Conservation (phyloP, 2,329 filamentous ascomycete species). For the Fusarium nodosum region DNA sequence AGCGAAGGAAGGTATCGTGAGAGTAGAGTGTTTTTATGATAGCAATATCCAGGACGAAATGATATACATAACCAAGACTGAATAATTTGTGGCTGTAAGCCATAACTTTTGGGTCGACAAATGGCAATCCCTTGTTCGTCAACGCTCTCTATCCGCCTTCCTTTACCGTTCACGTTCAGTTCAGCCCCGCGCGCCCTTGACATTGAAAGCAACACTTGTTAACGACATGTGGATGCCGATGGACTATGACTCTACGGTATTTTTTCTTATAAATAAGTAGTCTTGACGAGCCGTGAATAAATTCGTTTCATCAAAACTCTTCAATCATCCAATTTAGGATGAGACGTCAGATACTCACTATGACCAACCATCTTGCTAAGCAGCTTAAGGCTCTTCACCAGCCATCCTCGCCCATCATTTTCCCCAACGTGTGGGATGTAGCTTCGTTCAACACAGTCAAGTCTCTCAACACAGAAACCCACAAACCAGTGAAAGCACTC, state of each 20-base stretch:
- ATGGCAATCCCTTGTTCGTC: not conserved
- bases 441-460: conserved; percentile 62
- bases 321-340: not conserved
- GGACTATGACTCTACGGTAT: not conserved
- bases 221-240: conserved; percentile 6
- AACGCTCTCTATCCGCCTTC: not conserved
- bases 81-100: not conserved
- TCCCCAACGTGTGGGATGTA: conserved; percentile 69
- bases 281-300: not conserved
- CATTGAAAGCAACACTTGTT: conserved; percentile 25
- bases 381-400: conserved; percentile 61
- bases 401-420: conserved; percentile 64
- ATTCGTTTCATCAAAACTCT: not conserved
- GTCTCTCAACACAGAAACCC: conserved; percentile 55
- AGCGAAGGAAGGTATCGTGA: not conserved
- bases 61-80: not conserved
- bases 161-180: not conserved
- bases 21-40: not conserved
- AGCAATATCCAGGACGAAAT: not conserved
- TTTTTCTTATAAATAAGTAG: conserved; percentile 11
- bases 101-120: not conserved
- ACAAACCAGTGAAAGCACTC: conserved; percentile 58
- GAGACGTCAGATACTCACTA: conserved; percentile 10
- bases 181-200: conserved; percentile 40
- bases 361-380: conserved; percentile 53